phyloP scores from a whole-genome alignment of 2,329 filamentous ascomycete genomes.

The Lithohypha guttulata region DNA sequence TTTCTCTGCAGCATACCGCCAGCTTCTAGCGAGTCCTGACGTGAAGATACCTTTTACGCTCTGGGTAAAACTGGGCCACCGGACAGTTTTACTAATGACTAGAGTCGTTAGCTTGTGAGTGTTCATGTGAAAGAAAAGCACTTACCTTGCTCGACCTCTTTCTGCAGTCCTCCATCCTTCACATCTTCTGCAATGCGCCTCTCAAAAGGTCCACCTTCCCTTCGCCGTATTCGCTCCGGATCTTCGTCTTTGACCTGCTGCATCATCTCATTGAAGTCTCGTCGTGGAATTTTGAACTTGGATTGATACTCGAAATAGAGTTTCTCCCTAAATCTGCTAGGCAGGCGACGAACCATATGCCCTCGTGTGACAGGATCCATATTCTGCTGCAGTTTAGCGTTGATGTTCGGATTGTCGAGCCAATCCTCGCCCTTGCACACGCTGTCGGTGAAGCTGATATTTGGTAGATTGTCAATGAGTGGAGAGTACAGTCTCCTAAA shows the following conservation, averaged over 20 bases:
- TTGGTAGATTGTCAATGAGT: constrained; percentile 79
- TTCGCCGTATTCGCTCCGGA: constrained; percentile 53
- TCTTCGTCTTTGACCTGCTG: constrained; percentile 60
- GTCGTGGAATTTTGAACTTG: constrained; percentile 73
- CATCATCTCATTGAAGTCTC: constrained; percentile 78
- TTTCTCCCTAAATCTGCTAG: constrained; percentile 73
- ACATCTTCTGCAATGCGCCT: constrained; percentile 66
- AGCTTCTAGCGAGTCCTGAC: constrained; percentile 57
- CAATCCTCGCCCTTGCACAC: constrained; percentile 49
- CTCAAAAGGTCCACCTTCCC: constrained; percentile 77
- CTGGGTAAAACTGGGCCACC: constrained; percentile 84
- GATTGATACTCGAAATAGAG: constrained; percentile 92
- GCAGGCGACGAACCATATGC: constrained; percentile 92
- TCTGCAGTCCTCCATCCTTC: constrained; percentile 49
- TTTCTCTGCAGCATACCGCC: constrained; percentile 77
- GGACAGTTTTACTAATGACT: constrained; percentile 80
- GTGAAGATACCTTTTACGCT: constrained; percentile 76
- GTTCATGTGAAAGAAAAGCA: no score
- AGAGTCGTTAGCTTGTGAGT: no score
- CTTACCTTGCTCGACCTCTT: constrained; percentile 58
- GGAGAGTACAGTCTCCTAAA: constrained; percentile 88
- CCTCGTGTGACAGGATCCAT: constrained; percentile 84
- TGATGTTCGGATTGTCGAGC: constrained; percentile 51
- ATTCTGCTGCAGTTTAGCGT: constrained; percentile 68
- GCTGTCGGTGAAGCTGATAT: constrained; percentile 64